Evolutionary conservation across 116 monocot genomes (phyloP).

Genomic region (Phalaenopsis hybrid): DNA sequence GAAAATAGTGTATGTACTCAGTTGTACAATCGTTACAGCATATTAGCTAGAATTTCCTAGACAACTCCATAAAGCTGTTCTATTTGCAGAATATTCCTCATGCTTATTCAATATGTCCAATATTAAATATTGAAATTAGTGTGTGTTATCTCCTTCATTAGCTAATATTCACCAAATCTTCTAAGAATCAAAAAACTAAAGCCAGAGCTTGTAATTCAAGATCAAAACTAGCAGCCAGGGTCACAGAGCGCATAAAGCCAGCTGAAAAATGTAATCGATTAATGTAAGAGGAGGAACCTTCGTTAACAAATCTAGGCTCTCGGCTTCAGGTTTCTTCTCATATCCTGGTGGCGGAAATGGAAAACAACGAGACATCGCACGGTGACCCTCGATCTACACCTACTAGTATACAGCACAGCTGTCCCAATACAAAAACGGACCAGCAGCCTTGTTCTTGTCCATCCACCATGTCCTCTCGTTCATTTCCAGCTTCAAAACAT

Average conservation of each 20-base stretch:
- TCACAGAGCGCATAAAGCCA: background rate
- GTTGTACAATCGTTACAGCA: background rate
- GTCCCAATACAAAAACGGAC: conserved; percentile 27
- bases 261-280: background rate
- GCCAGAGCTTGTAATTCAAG: background rate
- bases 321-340: conserved; percentile 35
- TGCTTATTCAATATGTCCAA: background rate
- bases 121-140: background rate
- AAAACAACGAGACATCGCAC: conserved; percentile 79
- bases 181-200: background rate
- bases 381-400: conserved; percentile 8
- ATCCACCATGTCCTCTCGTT: conserved; percentile 56
- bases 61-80: background rate
- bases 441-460: conserved; percentile 20
- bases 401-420: conserved; percentile 25
- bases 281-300: conserved; percentile 41
- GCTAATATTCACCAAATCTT: background rate
- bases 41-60: background rate
- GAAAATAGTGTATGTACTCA: background rate
- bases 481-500: conserved; percentile 41
- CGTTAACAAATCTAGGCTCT: conserved; percentile 30
- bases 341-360: conserved; percentile 79
- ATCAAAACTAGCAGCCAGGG: background rate
- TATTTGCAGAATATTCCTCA: background rate
- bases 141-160: background rate